Evolutionary conservation across 495 filamentous ascomycete species (phyloP).

Genomic region (Hypoxylon rickii): DNA sequence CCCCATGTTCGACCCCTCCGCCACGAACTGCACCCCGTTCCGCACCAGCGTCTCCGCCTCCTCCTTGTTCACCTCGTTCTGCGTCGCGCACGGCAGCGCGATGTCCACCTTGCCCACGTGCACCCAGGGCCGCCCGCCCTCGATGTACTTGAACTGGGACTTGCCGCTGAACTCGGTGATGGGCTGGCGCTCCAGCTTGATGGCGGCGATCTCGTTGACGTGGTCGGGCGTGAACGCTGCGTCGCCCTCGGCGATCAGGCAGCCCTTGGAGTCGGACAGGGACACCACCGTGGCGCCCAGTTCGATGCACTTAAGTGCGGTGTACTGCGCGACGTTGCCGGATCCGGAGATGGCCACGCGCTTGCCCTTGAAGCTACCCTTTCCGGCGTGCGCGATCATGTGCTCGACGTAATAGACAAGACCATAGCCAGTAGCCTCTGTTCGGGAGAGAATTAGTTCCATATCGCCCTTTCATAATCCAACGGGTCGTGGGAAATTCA

Average conservation of each 20-base stretch:
- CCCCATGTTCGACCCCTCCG: constrained; percentile 98
- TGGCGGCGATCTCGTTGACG: constrained; percentile 71
- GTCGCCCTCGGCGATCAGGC: constrained; percentile 69
- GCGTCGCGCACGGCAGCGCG: constrained; percentile 89
- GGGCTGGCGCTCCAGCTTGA: constrained; percentile 88
- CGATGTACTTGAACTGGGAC: constrained; percentile 75
- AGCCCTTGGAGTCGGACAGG: constrained; percentile 90
- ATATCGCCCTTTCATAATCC: background rate
- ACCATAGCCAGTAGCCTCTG: constrained; percentile 94
- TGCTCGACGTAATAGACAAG: constrained; percentile 97
- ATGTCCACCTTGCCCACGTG: constrained; percentile 88
- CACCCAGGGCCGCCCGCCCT: constrained; percentile 87
- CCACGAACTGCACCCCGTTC: constrained; percentile 81
- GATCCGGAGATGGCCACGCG: constrained; percentile 95
- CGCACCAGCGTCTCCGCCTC: constrained; percentile 83
- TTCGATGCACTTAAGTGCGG: constrained; percentile 95
- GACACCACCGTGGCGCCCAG: constrained; percentile 91
- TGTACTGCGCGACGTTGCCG: constrained; percentile 98
- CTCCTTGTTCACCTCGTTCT: constrained; percentile 93
- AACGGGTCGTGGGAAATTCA: background rate
- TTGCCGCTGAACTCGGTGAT: constrained; percentile 68
- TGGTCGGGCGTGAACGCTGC: constrained; percentile 76
- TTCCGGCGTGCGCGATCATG: constrained; percentile 91
- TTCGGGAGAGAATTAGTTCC: constrained; percentile 1
- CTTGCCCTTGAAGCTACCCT: constrained; percentile 88